Conservation (phyloP, 805 yeast species). For the Cyberlindnera subsufficiens region DNA sequence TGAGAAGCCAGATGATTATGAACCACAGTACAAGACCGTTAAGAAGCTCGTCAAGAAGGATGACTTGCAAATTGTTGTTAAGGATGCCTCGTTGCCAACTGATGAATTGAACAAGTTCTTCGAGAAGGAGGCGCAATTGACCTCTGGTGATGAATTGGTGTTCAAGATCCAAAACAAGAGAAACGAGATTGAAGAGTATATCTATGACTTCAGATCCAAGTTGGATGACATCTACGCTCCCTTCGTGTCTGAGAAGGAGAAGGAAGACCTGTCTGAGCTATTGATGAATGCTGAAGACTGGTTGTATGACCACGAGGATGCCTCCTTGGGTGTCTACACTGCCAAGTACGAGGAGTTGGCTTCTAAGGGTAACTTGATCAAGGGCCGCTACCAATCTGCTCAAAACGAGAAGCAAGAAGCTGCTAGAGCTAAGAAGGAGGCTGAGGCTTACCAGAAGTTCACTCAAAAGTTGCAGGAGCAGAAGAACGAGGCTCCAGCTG, state of each 20-base stretch:
- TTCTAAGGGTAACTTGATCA: constrained; percentile 87
- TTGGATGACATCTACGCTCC: constrained; percentile 84
- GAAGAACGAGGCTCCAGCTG: constrained; percentile 16
- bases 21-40: constrained; percentile 83
- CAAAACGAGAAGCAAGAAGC: constrained; percentile 95
- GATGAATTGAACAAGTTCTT: constrained; percentile 51
- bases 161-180: constrained; percentile 98
- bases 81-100: constrained; percentile 57
- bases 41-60: constrained; percentile 92
- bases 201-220: constrained; percentile 95
- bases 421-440: constrained; percentile 79
- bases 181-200: constrained; percentile 97
- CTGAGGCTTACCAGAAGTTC: constrained; percentile 49
- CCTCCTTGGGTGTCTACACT: constrained; percentile 92
- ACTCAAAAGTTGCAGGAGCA: constrained; percentile 28
- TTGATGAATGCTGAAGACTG: constrained; percentile 91
- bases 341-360: constrained; percentile 98
- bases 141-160: constrained; percentile 89
- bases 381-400: constrained; percentile 90
- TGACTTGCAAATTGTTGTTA: constrained; percentile 57
- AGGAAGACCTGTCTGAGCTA: constrained; percentile 65
- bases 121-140: constrained; percentile 82
- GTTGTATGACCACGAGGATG: constrained; percentile 97
- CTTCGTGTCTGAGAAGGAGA: constrained; percentile 90
- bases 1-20: constrained; percentile 75